Percentiles rank a stretch among this genome's conserved stretches.
Conservation (phyloP, 2,329 filamentous ascomycete genomes). For the Exserohilum turcica region DNA sequence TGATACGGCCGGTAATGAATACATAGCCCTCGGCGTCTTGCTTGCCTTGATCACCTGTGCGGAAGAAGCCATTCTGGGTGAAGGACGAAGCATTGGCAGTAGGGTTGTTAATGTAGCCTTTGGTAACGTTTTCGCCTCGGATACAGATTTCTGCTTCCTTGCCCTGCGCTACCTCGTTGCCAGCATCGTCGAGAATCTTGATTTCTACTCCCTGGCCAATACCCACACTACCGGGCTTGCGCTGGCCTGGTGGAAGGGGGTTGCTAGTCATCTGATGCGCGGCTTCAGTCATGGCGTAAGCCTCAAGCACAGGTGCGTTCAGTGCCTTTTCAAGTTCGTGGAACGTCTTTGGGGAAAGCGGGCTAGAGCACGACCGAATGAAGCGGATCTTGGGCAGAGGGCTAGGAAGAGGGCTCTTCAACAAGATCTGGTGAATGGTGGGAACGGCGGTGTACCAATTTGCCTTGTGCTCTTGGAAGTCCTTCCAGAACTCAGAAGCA, state of each 20-base stretch:
- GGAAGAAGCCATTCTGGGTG: conserved; percentile 78
- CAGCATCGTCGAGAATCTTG: conserved; percentile 73
- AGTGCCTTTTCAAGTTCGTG: conserved; percentile 77
- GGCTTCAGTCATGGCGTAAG: conserved; percentile 92
- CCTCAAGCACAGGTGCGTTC: conserved; percentile 81
- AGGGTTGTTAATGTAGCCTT: conserved; percentile 83
- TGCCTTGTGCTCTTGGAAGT: conserved; percentile 74
- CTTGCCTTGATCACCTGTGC: conserved; percentile 85
- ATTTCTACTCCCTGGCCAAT: conserved; percentile 83
- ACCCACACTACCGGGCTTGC: conserved; percentile 81
- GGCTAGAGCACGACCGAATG: conserved; percentile 85
- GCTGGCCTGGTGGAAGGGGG: conserved; percentile 66
- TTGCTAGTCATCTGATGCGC: conserved; percentile 82
- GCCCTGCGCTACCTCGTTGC: conserved; percentile 70
- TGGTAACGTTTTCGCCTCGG: conserved; percentile 79
- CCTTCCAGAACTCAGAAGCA: conserved; percentile 79
- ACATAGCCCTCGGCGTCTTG: conserved; percentile 80
- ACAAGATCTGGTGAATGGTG: conserved; percentile 87
- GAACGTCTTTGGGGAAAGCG: conserved; percentile 80
- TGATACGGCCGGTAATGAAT: conserved; percentile 87
- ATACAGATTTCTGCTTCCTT: conserved; percentile 83
- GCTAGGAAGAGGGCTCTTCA: conserved; percentile 71
- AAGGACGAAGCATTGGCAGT: conserved; percentile 76
- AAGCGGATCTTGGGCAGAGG: conserved; percentile 78
- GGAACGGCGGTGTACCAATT: conserved; percentile 96